phyloP scores from a whole-genome alignment of 1,284 basidiomycete species.

The Fomitiporia mediterranea region DNA sequence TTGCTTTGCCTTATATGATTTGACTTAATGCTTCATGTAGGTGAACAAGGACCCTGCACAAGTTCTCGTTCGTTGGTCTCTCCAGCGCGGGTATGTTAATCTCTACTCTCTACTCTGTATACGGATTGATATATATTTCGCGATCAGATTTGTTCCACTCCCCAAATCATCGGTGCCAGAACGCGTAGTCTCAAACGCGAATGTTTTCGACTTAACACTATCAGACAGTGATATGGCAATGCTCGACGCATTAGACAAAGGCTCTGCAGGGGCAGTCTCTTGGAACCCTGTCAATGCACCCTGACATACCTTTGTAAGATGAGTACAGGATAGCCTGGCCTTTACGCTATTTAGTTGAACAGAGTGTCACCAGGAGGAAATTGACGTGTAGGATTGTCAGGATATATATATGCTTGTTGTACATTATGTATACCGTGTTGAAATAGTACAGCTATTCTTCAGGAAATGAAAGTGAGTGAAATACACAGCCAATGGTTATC shows the following conservation, averaged over 20 bases:
- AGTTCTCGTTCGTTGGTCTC: slow-evolving; percentile 63
- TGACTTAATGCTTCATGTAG: slow-evolving; percentile 25
- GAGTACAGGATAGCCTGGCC: neutral
- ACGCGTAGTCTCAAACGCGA: slow-evolving; percentile 65
- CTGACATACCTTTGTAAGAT: neutral
- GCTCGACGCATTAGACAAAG: slow-evolving; percentile 61
- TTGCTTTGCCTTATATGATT: neutral
- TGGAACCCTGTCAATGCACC: slow-evolving; percentile 65
- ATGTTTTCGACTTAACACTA: slow-evolving; percentile 70
- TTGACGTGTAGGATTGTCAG: too few species aligned
- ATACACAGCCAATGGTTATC: too few species aligned
- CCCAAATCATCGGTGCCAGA: slow-evolving; percentile 69
- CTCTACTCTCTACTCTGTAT: neutral
- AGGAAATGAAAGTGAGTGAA: too few species aligned
- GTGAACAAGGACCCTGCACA: slow-evolving; percentile 50
- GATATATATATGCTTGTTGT: too few species aligned
- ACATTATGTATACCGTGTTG: too few species aligned
- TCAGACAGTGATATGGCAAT: slow-evolving; percentile 52
- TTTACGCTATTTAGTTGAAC: too few species aligned
- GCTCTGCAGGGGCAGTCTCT: slow-evolving; percentile 55
- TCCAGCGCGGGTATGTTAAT: slow-evolving; percentile 51
- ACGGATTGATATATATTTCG: neutral
- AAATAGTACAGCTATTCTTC: too few species aligned
- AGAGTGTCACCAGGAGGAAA: too few species aligned
- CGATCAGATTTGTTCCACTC: slow-evolving; percentile 58